phyloP scores from a whole-genome alignment of 495 filamentous ascomycete species.

The Chaetomium fimeti region DNA sequence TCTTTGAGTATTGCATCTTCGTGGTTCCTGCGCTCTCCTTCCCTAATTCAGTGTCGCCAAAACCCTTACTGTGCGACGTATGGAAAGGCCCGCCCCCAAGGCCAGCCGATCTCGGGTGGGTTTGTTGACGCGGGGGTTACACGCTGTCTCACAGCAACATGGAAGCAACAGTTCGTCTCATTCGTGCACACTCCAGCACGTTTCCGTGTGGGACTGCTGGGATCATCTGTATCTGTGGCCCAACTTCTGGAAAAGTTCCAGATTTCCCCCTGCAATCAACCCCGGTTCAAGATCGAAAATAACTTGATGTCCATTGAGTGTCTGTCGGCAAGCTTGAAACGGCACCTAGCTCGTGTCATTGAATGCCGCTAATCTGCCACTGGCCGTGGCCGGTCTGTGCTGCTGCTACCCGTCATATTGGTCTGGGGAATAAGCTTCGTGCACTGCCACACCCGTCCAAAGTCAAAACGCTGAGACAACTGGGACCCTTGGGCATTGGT shows the following conservation, averaged over 20 bases:
- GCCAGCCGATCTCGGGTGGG: background rate
- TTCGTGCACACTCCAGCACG: background rate
- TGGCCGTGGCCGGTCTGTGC: background rate
- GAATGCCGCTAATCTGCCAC: background rate
- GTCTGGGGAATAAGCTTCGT: constrained; percentile 22
- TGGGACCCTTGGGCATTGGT: background rate
- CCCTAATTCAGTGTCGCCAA: background rate
- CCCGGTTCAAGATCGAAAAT: constrained; percentile 6
- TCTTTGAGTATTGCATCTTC: background rate
- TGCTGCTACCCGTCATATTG: constrained; percentile 1
- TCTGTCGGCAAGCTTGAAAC: background rate
- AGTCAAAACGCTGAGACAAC: background rate
- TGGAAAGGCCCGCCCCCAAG: background rate
- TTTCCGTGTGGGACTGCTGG: background rate
- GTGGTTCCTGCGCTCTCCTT: background rate
- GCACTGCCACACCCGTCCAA: constrained; percentile 20
- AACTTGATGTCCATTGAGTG: background rate
- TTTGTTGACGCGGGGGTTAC: background rate
- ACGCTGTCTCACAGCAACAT: background rate
- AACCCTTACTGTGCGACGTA: background rate
- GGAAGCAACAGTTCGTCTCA: background rate
- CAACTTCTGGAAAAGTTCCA: background rate
- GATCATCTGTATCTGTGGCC: background rate
- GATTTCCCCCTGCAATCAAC: background rate
- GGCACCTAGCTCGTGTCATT: background rate